These are phyloP conservation scores for Hypholoma fasciculare DNA, from an alignment of 768 basidiomycete species.

Conservation along the genomic window DNA sequence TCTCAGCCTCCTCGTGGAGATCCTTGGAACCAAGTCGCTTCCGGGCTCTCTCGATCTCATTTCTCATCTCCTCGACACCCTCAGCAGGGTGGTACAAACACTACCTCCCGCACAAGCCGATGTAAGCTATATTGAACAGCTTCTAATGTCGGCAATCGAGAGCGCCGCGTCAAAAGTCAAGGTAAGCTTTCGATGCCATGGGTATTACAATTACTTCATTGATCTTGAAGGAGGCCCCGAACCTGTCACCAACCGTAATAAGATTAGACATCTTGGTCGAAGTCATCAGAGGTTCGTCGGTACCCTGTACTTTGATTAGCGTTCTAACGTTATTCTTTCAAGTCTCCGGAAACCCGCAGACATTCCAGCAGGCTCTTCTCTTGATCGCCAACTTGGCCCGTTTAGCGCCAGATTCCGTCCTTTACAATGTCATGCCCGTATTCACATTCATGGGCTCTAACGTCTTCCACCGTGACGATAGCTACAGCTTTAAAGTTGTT, in stretches of 20 bases:
- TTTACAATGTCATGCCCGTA: constrained; percentile 96
- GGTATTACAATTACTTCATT: background rate
- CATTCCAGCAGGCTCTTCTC: constrained; percentile 89
- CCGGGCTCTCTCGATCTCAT: constrained; percentile 75
- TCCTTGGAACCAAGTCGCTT: constrained; percentile 61
- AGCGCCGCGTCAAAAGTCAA: constrained; percentile 55
- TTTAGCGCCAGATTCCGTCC: constrained; percentile 85
- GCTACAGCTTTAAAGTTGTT: constrained; percentile 92
- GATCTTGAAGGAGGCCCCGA: constrained; percentile 48
- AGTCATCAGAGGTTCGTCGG: constrained; percentile 68
- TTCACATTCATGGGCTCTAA: constrained; percentile 99
- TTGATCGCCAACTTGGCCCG: constrained; percentile 83
- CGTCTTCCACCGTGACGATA: constrained; percentile 94
- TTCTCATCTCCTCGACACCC: constrained; percentile 67
- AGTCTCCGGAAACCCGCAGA: constrained; percentile 93
- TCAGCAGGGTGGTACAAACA: constrained; percentile 64
- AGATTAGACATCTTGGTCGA: constrained; percentile 87
- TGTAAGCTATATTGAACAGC: constrained; percentile 76
- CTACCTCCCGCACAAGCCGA: constrained; percentile 59
- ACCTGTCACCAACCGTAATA: constrained; percentile 55
- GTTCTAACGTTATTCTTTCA: constrained; percentile 3
- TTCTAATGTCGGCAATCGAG: constrained; percentile 81
- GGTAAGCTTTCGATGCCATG: constrained; percentile 34
- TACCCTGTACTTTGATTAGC: background rate
- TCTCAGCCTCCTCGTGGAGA: constrained; percentile 66